These are phyloP conservation scores for Wallacemonas collosoma DNA, from an alignment of 208 protist genomes.

Conservation along the genomic window DNA sequence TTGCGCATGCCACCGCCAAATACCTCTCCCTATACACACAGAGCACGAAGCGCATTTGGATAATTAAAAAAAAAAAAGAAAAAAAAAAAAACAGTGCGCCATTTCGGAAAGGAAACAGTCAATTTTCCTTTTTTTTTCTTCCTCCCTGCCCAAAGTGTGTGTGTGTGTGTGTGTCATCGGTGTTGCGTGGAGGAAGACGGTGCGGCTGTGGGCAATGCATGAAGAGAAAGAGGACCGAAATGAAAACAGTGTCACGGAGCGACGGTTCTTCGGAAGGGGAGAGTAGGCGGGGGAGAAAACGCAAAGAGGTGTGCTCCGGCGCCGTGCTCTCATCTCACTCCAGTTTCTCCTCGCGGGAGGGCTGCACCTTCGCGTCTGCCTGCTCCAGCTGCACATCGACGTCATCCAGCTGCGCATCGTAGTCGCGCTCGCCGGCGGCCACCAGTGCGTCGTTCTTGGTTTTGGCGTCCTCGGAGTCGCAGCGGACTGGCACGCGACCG, in stretches of 20 bases:
- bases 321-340: neutral
- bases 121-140: too few relatives aligned
- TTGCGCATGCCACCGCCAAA: too few relatives aligned
- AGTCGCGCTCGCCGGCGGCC: constrained; percentile 5
- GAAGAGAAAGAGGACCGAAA: too few relatives aligned
- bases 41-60: neutral
- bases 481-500: neutral
- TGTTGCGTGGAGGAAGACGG: too few relatives aligned
- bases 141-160: too few relatives aligned
- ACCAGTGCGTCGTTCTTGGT: constrained; percentile 4
- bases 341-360: constrained; percentile 9
- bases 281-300: too few relatives aligned
- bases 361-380: neutral
- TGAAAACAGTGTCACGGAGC: too few relatives aligned
- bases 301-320: too few relatives aligned
- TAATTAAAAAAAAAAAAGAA: neutral
- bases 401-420: constrained; percentile 9
- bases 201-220: too few relatives aligned
- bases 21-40: neutral
- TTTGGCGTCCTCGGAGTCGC: neutral
- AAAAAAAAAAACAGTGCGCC: neutral
- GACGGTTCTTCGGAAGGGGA: too few relatives aligned
- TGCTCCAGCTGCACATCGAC: constrained; percentile 9
- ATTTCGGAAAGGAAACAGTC: neutral
- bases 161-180: too few relatives aligned